Conservation (phyloP, 495 filamentous ascomycete species). For the Cenococcum geophilum region DNA sequence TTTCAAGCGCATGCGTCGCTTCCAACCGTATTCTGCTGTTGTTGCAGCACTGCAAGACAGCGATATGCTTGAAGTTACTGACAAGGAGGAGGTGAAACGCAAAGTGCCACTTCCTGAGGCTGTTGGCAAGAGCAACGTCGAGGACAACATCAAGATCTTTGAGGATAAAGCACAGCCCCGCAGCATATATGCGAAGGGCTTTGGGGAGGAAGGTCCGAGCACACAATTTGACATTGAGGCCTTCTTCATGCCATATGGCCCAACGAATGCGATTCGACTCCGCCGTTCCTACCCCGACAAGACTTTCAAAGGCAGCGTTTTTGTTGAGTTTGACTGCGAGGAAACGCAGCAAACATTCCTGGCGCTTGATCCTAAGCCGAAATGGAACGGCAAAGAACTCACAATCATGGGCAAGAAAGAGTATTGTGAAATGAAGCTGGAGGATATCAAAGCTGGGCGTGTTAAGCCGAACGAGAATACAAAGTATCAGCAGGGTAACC, state of each 20-base stretch:
- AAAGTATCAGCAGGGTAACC: slow-evolving; percentile 23
- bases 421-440: slow-evolving; percentile 73
- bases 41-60: slow-evolving; percentile 75
- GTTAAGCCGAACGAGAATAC: slow-evolving; percentile 39
- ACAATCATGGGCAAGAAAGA: slow-evolving; percentile 75
- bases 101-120: slow-evolving; percentile 56
- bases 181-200: slow-evolving; percentile 80
- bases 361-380: slow-evolving; percentile 69
- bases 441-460: slow-evolving; percentile 67
- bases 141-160: slow-evolving; percentile 41
- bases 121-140: slow-evolving; percentile 41
- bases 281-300: slow-evolving; percentile 55
- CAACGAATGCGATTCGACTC: slow-evolving; percentile 76
- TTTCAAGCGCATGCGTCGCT: slow-evolving; percentile 92
- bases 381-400: slow-evolving; percentile 67
- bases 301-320: slow-evolving; percentile 86
- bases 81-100: slow-evolving; percentile 62
- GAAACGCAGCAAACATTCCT: slow-evolving; percentile 73
- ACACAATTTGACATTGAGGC: slow-evolving; percentile 89
- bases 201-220: slow-evolving; percentile 66
- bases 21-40: slow-evolving; percentile 75
- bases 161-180: slow-evolving; percentile 55
- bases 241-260: slow-evolving; percentile 79
- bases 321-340: slow-evolving; percentile 78
- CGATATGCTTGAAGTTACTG: slow-evolving; percentile 57